phyloP scores from a whole-genome alignment of 352 stramenopile genomes.

The Elongisporangium anandrum region DNA sequence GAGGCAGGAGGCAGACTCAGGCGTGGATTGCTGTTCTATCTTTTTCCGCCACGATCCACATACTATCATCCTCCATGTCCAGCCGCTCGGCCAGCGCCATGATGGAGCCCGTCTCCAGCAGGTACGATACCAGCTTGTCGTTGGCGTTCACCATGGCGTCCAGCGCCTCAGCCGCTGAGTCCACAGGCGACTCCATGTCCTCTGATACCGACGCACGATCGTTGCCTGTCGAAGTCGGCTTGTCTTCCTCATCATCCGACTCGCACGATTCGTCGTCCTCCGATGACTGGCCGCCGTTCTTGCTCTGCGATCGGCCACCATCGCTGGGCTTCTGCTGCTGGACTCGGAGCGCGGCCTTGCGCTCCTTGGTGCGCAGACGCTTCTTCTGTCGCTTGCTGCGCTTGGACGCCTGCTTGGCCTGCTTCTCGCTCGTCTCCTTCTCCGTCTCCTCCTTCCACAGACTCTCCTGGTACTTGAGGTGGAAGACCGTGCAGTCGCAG shows the following conservation, averaged over 20 bases:
- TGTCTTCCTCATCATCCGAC: conserved; percentile 38
- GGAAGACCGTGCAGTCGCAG: conserved; percentile 97
- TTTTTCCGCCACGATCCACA: conserved; percentile 82
- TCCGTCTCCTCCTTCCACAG: conserved; percentile 94
- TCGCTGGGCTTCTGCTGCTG: conserved; percentile 27
- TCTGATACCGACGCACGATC: conserved; percentile 2
- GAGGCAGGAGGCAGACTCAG: conserved; percentile 19
- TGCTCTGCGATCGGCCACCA: conserved; percentile 20
- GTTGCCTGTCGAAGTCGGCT: conserved; percentile 19
- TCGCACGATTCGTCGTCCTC: conserved; percentile 45
- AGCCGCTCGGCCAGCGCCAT: conserved; percentile 79
- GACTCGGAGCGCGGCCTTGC: conserved; percentile 61
- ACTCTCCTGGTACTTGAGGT: conserved; percentile 96
- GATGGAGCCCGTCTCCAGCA: conserved; percentile 83
- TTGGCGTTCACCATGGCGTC: conserved; percentile 84
- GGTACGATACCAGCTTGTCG: conserved; percentile 81
- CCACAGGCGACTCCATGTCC: conserved; percentile 15
- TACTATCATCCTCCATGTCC: conserved; percentile 80
- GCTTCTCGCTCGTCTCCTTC: conserved; percentile 87
- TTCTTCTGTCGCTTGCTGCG: conserved; percentile 85
- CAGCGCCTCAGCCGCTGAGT: conserved; percentile 37
- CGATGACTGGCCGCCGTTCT: conserved; percentile 57
- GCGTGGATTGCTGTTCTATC: conserved; percentile 82
- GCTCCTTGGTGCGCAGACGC: conserved; percentile 76
- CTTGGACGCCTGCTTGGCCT: conserved; percentile 85